phyloP scores from a whole-genome alignment of 2,329 filamentous ascomycete genomes.

The Acephala macrosclerotiorum region DNA sequence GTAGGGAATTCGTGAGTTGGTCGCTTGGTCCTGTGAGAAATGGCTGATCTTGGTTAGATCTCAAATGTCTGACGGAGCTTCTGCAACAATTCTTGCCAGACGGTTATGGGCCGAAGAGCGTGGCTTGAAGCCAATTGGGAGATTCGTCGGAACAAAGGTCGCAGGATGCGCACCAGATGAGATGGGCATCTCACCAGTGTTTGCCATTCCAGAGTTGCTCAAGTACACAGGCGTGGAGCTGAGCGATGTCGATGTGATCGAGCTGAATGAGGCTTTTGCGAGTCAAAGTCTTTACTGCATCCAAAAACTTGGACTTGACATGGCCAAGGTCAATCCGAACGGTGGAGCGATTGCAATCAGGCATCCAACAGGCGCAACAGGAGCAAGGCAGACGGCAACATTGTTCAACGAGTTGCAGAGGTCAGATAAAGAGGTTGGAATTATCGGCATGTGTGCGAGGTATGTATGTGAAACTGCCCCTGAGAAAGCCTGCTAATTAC shows the following conservation, averaged over 20 bases:
- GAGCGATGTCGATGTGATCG: constrained; percentile 69
- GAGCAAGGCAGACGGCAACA: constrained; percentile 56
- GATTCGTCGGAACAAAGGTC: constrained; percentile 70
- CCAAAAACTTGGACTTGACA: constrained; percentile 54
- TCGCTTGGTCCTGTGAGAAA: neutral
- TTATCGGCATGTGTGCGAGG: constrained; percentile 57
- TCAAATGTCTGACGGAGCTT: constrained; percentile 71
- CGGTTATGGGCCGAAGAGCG: constrained; percentile 66
- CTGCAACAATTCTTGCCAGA: constrained; percentile 68
- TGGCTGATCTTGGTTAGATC: constrained; percentile 40
- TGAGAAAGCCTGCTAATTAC: neutral
- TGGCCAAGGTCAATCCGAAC: constrained; percentile 58
- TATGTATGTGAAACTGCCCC: constrained; percentile 12
- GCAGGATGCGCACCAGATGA: constrained; percentile 70
- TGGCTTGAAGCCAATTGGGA: constrained; percentile 67
- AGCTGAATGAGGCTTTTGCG: constrained; percentile 64
- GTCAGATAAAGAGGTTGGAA: constrained; percentile 54
- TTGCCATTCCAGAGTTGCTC: constrained; percentile 70
- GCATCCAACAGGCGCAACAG: constrained; percentile 60
- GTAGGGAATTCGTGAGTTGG: constrained; percentile 61
- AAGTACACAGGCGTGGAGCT: constrained; percentile 62
- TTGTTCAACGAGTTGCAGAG: constrained; percentile 57
- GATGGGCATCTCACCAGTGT: constrained; percentile 72
- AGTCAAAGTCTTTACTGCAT: constrained; percentile 50
- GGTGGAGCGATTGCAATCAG: constrained; percentile 62